Conservation (phyloP, 805 yeast genomes). For the Clavispora asparagi region DNA sequence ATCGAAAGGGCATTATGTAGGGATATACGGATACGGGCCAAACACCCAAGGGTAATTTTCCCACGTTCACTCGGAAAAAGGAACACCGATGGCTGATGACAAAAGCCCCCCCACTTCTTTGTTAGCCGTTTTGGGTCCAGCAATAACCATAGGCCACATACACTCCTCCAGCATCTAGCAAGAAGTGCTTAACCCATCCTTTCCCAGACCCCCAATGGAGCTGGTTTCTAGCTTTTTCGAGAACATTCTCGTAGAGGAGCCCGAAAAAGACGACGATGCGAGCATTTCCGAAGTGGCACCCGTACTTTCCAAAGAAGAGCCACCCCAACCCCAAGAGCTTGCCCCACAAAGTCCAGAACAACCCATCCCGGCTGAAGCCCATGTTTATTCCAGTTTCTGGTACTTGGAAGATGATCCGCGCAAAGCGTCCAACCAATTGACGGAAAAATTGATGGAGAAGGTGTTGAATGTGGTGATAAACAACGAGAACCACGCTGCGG, state of each 20-base stretch:
- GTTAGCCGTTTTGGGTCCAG: not conserved
- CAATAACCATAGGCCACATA: not conserved
- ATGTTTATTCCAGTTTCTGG: constrained; percentile 18
- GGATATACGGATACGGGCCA: no score
- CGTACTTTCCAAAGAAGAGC: not conserved
- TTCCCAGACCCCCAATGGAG: constrained; percentile 20
- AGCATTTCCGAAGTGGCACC: not conserved
- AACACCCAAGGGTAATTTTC: no score
- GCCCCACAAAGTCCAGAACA: not conserved
- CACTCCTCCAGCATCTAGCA: not conserved
- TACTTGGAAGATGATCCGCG: constrained; percentile 17
- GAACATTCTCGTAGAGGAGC: constrained; percentile 28
- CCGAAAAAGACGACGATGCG: not conserved
- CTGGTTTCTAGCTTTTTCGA: constrained; percentile 35
- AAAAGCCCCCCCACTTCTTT: not conserved
- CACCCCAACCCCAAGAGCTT: not conserved
- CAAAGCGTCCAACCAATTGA: constrained; percentile 28
- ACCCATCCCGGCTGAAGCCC: not conserved
- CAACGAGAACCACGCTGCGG: constrained; percentile 28
- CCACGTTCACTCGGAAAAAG: no score
- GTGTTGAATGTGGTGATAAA: constrained; percentile 63
- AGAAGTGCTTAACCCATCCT: not conserved
- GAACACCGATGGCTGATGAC: no score
- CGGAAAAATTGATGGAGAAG: constrained; percentile 71
- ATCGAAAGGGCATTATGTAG: no score